Percentiles rank a stretch among this genome's conserved stretches.
phyloP scores from a whole-genome alignment of 805 yeast genomes.

The Millerozyma acaciae region DNA sequence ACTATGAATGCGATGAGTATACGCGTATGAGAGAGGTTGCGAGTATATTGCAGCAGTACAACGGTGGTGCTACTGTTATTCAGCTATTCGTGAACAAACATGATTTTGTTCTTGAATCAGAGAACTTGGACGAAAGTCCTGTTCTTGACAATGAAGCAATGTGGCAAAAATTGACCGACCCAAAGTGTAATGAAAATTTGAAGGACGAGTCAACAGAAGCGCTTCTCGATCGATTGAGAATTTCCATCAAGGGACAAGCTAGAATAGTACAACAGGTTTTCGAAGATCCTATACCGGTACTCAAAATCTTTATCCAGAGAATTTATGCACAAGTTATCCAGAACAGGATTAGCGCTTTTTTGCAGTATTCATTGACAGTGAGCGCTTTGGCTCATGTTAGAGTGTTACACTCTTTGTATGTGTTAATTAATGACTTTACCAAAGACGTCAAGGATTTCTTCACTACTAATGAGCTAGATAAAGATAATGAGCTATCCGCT shows the following conservation, averaged over 20 bases:
- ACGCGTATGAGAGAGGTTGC: conserved; percentile 75
- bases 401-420: conserved; percentile 63
- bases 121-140: conserved; percentile 32
- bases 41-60: conserved; percentile 68
- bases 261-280: conserved; percentile 72
- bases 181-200: conserved; percentile 44
- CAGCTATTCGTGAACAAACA: conserved; percentile 80
- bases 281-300: conserved; percentile 61
- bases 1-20: conserved; percentile 67
- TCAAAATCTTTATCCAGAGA: conserved; percentile 68
- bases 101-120: conserved; percentile 56
- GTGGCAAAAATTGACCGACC: conserved; percentile 63
- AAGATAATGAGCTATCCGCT: conserved; percentile 39
- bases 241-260: conserved; percentile 67
- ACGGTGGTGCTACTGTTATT: conserved; percentile 80
- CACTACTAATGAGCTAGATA: conserved; percentile 42
- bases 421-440: conserved; percentile 55
- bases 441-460: conserved; percentile 63
- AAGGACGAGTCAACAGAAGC: conserved; percentile 51
- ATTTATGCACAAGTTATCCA: conserved; percentile 70
- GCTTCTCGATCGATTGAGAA: conserved; percentile 49
- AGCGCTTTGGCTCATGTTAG: conserved; percentile 74
- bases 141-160: conserved; percentile 42
- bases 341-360: conserved; percentile 50
- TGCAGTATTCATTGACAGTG: conserved; percentile 59